Evolutionary conservation across 1,284 basidiomycete species (phyloP), one percentile per base, ranked within the genome.

Genomic region (Tilletia indica): DNA sequence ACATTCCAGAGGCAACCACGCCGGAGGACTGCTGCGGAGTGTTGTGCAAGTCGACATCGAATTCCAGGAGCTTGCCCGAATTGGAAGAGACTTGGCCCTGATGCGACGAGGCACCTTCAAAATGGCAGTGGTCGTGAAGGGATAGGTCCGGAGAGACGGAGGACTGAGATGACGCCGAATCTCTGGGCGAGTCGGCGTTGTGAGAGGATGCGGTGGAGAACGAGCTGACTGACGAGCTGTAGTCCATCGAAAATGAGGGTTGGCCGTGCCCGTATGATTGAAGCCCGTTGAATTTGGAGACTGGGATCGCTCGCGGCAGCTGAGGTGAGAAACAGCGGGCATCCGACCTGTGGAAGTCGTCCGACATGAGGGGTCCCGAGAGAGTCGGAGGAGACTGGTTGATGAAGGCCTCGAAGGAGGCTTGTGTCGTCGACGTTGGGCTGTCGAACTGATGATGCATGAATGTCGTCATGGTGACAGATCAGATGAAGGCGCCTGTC

Each of bases 401-500:
- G 61, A 64, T 64, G 34, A 64, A 64, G 8, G 61, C 61, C 16
- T 64, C 61, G n/a, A 64, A 64, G 36, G 34, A 38, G 1, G 61
- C 61, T 21, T 64, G 61, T 11, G 61, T 42, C 19, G 16, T n/a
- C 51, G 51, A 54, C 34, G 25, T 31, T 4, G 61, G 61, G 36
- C 61, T 64, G 61, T 64, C 61, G 61, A 38, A 64, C 14, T 9
- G 36, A 21, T 64, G 61, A 34, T 11, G 61, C 61, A 64, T 64
- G n/a, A 64, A 38, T 34, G 34, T 64, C 61, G 61, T 39, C 61
- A 64, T 64, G 12, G 21, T 31, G 56, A 34, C 25, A 25, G 51
- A 54, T 54, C 47, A 49, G 47, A 19, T 19, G n/a, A 54, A 31
- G 51, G 51, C 51, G 25, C 25, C 51, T 9, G 51, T 54, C 51